Evolutionary conservation across 371 early-diverging fungal genomes (phyloP).

Genomic region (Mucor irregularis): DNA sequence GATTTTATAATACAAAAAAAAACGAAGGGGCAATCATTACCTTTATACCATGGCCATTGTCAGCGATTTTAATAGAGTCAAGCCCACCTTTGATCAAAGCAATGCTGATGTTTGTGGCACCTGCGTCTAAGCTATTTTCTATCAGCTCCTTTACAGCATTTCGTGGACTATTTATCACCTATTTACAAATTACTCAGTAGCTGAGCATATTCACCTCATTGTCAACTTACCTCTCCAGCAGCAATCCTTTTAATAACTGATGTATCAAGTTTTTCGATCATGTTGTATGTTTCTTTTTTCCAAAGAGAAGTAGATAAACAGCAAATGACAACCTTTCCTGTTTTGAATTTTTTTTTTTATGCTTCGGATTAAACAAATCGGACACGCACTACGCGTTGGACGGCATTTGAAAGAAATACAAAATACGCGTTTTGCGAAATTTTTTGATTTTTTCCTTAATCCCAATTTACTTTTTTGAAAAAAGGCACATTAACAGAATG

Average conservation of each 20-base stretch:
- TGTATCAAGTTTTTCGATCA: slow-evolving; percentile 47
- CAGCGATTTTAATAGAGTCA: slow-evolving; percentile 83
- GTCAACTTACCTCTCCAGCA: slow-evolving; percentile 78
- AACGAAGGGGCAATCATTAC: too few species aligned
- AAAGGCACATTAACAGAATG: slow-evolving; percentile 20
- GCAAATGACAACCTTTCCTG: background rate
- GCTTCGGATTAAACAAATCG: too few species aligned
- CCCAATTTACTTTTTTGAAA: background rate
- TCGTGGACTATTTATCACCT: slow-evolving; percentile 85
- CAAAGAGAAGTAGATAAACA: background rate
- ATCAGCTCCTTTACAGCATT: slow-evolving; percentile 93
- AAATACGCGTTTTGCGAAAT: slow-evolving; percentile 3
- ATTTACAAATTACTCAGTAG: too few species aligned
- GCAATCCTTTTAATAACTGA: slow-evolving; percentile 85
- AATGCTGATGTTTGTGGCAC: slow-evolving; percentile 73
- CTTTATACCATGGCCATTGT: slow-evolving; percentile 91
- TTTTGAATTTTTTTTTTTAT: too few species aligned
- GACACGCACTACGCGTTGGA: background rate
- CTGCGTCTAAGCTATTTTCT: slow-evolving; percentile 96
- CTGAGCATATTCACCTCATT: too few species aligned
- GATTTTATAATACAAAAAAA: too few species aligned
- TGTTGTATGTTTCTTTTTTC: background rate
- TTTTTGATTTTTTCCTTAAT: background rate
- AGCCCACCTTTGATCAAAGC: slow-evolving; percentile 78
- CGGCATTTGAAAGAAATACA: background rate